Evolutionary conservation across 495 filamentous ascomycete genomes (phyloP), one percentile per base, ranked within the genome.

Genomic region (Daldinia concentrica): DNA sequence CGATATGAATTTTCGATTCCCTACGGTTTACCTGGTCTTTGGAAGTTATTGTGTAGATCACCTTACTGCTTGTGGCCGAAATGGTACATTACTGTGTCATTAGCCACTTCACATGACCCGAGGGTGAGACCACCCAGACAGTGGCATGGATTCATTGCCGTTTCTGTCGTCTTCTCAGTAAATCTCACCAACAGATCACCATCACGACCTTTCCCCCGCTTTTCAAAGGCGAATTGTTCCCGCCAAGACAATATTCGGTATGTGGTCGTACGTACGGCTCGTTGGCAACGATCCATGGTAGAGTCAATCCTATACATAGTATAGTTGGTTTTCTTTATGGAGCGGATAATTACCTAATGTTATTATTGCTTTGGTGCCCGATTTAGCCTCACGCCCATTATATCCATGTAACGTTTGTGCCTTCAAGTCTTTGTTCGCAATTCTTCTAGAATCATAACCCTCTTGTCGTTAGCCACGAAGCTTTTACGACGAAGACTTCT

Each of bases 301-400:
- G 43, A 48, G 8, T 2, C 9, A 48, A 24, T 5, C 43, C 9
- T 48, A 48, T 48, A 9, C 24, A 48, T 48, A 9, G 1, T 2
- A 24, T 11, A 4, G 43, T 14, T 11, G 9, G 24, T 8, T 12
- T 24, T 24, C 19, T 48, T 48, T 24, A 24, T 24, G 43, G 41
- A 9, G 43, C 22, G 43, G 43, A 24, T 22, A 12, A 12, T 48
- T 48, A 48, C 43, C 43, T 48, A 24, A 48, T 3, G 1, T 24
- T 54, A 17, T 54, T 54, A 15, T 8, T 30, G 50, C 50, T 54
- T n/a, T 54, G 50, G 50, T 24, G 43, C 50, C 27, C 26, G 50
- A 54, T 54, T 30, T 24, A 19, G 19, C 43, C 43, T 48, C 19
- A 48, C 17, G 8, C 8, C 19, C 19, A 22, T 24, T 24, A 1